These are phyloP conservation scores for Cinnamomum micranthum DNA, from an alignment of 164 flowering plant genomes.

Conservation along the genomic window DNA sequence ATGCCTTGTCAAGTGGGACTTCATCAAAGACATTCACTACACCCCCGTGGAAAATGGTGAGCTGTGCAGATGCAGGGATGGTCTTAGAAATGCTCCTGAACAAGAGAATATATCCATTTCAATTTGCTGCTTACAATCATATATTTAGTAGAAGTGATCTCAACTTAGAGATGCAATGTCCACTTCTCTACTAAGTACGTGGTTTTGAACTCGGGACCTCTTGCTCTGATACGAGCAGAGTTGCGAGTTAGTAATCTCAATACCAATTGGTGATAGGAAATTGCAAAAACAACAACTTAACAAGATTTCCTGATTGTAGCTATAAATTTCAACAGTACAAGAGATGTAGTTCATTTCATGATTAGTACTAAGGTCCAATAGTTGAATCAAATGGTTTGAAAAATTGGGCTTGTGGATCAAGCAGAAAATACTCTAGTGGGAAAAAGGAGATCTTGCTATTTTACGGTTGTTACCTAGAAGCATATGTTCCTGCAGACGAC, in stretches of 20 bases:
- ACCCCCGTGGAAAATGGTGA: conserved; percentile 84
- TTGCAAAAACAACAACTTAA: too few relatives aligned
- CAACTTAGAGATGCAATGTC: neutral
- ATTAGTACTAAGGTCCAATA: too few relatives aligned
- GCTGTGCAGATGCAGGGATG: conserved; percentile 43
- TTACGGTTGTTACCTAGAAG: conserved; percentile 34
- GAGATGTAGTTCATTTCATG: too few relatives aligned
- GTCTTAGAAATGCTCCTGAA: conserved; percentile 43
- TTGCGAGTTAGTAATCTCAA: too few relatives aligned
- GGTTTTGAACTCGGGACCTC: too few relatives aligned
- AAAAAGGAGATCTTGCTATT: too few relatives aligned
- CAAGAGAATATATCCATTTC: conserved; percentile 3
- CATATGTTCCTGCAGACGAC: conserved; percentile 32
- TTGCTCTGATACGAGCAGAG: too few relatives aligned
- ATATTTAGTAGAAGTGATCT: neutral
- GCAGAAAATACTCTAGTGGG: too few relatives aligned
- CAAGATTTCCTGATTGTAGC: neutral
- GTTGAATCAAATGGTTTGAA: too few relatives aligned
- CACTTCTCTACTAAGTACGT: too few relatives aligned
- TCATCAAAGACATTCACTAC: conserved; percentile 67
- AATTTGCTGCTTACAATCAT: neutral
- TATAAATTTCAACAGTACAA: neutral
- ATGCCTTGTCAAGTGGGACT: conserved; percentile 78
- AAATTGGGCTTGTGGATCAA: too few relatives aligned
- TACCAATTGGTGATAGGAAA: too few relatives aligned